phyloP scores from a whole-genome alignment of 2,329 filamentous ascomycete species.

The Sclerotinia minor region DNA sequence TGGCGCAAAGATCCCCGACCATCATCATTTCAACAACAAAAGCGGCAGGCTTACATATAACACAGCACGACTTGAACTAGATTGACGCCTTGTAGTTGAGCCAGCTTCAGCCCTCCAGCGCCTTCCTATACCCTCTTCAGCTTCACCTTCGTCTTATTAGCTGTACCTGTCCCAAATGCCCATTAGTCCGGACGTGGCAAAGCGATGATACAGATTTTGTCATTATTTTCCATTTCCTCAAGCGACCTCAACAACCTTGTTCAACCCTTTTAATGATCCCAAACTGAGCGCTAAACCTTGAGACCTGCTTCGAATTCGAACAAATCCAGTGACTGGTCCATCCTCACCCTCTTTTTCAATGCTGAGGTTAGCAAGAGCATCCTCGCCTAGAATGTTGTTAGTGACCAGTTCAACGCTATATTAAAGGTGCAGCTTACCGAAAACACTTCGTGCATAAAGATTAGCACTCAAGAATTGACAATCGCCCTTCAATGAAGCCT shows the following conservation, averaged over 20 bases:
- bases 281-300: constrained; percentile 93
- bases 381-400: constrained; percentile 70
- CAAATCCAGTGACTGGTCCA: constrained; percentile 93
- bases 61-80: constrained; percentile 24
- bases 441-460: constrained; percentile 92
- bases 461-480: constrained; percentile 98
- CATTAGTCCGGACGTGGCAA: constrained; percentile 19
- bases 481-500: constrained; percentile 93
- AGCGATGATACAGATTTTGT: constrained; percentile 20
- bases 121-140: constrained; percentile 17
- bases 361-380: constrained; percentile 93
- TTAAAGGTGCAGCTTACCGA: constrained; percentile 67
- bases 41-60: constrained; percentile 17
- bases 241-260: constrained; percentile 62
- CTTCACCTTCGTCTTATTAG: constrained; percentile 30
- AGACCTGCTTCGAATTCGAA: constrained; percentile 94
- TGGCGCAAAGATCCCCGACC: constrained; percentile 25
- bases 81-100: constrained; percentile 29
- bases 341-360: constrained; percentile 97
- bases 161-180: constrained; percentile 26
- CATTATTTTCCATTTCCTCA: constrained; percentile 30
- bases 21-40: constrained; percentile 29
- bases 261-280: constrained; percentile 90
- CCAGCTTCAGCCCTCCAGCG: constrained; percentile 26
- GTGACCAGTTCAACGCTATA: constrained; percentile 11